These are phyloP conservation scores for Mucuna pruriens DNA, from an alignment of 306 rosid species.

Conservation along the genomic window DNA sequence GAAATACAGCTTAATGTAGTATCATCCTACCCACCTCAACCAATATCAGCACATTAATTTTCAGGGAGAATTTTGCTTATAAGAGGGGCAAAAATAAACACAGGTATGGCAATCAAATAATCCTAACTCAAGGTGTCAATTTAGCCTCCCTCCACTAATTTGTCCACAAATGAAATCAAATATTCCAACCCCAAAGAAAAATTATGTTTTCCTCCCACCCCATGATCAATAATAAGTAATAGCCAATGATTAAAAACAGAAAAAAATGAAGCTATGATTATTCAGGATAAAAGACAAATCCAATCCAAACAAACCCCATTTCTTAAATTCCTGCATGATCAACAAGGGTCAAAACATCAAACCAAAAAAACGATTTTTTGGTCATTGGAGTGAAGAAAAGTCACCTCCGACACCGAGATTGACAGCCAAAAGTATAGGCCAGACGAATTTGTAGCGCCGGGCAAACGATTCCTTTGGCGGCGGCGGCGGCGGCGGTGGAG, in stretches of 20 bases:
- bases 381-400: slow-evolving; percentile 5
- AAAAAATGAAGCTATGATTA: not conserved
- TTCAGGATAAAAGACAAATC: not conserved
- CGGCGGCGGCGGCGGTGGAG: slow-evolving; percentile 54
- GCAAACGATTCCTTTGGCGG: slow-evolving; percentile 72
- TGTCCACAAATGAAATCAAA: slow-evolving; percentile 25
- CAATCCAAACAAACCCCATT: slow-evolving; percentile 34
- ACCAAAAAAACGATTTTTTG: not conserved
- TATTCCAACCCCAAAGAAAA: slow-evolving; percentile 3
- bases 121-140: not conserved
- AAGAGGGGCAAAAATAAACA: slow-evolving; percentile 13
- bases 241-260: not conserved
- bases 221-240: not conserved
- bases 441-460: slow-evolving; percentile 77
- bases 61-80: not conserved
- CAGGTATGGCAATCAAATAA: not conserved
- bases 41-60: not conserved
- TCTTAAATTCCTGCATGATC: not conserved
- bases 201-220: not conserved
- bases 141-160: too few relatives aligned
- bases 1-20: slow-evolving; percentile 16
- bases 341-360: not conserved
- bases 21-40: not conserved
- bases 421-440: slow-evolving; percentile 85
- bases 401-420: slow-evolving; percentile 90